phyloP scores from a whole-genome alignment of 176 grass and related monocot species.

The Carex kokanica region DNA sequence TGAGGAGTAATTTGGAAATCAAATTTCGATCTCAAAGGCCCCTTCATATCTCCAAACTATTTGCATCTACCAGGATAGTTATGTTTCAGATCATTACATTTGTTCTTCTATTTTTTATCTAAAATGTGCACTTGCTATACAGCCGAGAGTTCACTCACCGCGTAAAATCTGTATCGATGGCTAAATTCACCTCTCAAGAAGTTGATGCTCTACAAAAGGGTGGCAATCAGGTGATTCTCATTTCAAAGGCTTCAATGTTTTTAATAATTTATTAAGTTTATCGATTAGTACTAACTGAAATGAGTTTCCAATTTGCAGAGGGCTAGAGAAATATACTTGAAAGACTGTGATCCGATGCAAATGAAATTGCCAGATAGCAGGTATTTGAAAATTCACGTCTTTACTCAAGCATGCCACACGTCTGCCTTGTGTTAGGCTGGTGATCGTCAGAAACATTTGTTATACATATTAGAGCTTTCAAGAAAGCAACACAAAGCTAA shows the following conservation, averaged over 20 bases:
- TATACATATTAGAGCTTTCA: background rate
- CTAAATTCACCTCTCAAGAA: conserved; percentile 69
- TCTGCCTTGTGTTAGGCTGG: background rate
- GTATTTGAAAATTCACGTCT: conserved; percentile 24
- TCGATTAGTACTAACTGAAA: background rate
- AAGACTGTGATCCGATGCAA: conserved; percentile 59
- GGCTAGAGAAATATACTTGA: conserved; percentile 69
- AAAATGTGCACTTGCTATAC: conserved; percentile 4
- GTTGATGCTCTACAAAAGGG: conserved; percentile 75
- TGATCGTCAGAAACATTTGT: background rate
- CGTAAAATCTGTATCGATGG: conserved; percentile 87
- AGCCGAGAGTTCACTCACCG: conserved; percentile 93
- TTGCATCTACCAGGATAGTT: background rate
- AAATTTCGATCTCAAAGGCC: background rate
- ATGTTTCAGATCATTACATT: background rate
- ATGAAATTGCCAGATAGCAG: conserved; percentile 65
- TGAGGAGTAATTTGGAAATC: background rate
- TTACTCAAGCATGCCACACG: background rate
- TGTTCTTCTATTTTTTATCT: background rate
- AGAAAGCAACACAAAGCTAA: background rate
- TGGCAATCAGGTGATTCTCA: conserved; percentile 71
- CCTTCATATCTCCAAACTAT: background rate
- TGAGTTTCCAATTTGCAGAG: conserved; percentile 36
- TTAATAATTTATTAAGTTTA: background rate
- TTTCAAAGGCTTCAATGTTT: background rate